Evolutionary conservation across 768 basidiomycete species (phyloP).

Genomic region (Clathrus columnatus): DNA sequence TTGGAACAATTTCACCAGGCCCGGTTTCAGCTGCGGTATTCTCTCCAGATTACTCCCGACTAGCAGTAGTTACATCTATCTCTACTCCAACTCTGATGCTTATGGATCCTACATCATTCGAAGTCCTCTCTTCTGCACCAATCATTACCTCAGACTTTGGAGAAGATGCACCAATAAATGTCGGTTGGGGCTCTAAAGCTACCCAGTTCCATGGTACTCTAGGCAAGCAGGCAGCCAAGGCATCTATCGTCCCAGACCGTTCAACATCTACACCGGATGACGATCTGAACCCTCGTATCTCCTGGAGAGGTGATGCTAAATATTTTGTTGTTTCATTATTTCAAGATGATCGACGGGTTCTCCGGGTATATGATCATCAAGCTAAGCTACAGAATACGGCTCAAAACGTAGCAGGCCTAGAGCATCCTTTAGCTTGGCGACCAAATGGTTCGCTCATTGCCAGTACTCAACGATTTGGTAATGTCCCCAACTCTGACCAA

Average conservation of each 20-base stretch:
- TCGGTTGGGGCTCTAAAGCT: slow-evolving; percentile 95
- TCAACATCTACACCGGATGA: slow-evolving; percentile 59
- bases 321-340: slow-evolving; percentile 81
- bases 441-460: slow-evolving; percentile 85
- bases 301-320: slow-evolving; percentile 90
- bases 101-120: slow-evolving; percentile 77
- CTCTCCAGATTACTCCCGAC: slow-evolving; percentile 87
- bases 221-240: slow-evolving; percentile 75
- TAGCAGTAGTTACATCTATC: slow-evolving; percentile 73
- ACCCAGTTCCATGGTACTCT: slow-evolving; percentile 97
- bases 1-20: slow-evolving; percentile 34
- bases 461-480: slow-evolving; percentile 72
- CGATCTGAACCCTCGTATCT: slow-evolving; percentile 60
- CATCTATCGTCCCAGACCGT: slow-evolving; percentile 27
- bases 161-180: slow-evolving; percentile 87
- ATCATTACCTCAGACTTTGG: slow-evolving; percentile 75
- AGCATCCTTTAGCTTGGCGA: slow-evolving; percentile 73
- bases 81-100: slow-evolving; percentile 52
- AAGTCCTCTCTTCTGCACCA: slow-evolving; percentile 72
- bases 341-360: slow-evolving; percentile 43
- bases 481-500: slow-evolving; percentile 14
- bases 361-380: slow-evolving; percentile 71
- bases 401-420: slow-evolving; percentile 74
- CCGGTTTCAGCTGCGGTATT: slow-evolving; percentile 64
- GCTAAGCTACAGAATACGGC: slow-evolving; percentile 75